Percentiles rank a stretch among this genome's conserved stretches.
phyloP scores from a whole-genome alignment of 495 filamentous ascomycete genomes.

The Penicillium steckii region DNA sequence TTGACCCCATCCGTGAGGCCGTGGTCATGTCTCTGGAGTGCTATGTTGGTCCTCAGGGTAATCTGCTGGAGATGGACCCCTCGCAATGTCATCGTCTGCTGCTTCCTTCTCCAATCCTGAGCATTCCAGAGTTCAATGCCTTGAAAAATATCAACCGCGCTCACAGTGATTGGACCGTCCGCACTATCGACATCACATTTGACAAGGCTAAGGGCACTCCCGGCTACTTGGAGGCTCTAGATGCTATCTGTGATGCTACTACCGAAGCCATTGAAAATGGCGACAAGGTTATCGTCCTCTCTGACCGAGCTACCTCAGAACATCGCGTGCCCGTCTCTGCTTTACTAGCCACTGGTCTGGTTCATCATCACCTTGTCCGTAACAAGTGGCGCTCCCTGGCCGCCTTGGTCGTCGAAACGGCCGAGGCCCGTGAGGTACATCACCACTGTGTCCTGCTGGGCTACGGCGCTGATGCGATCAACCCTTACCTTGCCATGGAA shows the following conservation, averaged over 20 bases:
- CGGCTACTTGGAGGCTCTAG: slow-evolving; percentile 87
- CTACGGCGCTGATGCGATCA: slow-evolving; percentile 95
- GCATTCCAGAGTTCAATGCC: slow-evolving; percentile 88
- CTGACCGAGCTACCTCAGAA: slow-evolving; percentile 82
- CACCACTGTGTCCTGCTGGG: slow-evolving; percentile 98
- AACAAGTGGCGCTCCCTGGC: slow-evolving; percentile 95
- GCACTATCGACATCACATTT: slow-evolving; percentile 95
- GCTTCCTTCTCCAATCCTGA: slow-evolving; percentile 87
- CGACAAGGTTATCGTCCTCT: slow-evolving; percentile 86
- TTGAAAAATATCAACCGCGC: slow-evolving; percentile 74
- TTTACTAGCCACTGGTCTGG: slow-evolving; percentile 87
- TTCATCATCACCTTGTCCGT: slow-evolving; percentile 94
- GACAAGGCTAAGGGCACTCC: slow-evolving; percentile 80
- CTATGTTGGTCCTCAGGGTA: slow-evolving; percentile 96
- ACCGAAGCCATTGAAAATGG: slow-evolving; percentile 82
- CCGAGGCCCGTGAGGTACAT: slow-evolving; percentile 96
- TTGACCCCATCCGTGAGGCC: slow-evolving; percentile 97
- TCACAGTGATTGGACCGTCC: slow-evolving; percentile 84
- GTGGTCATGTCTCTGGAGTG: slow-evolving; percentile 99
- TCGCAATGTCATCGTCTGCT: slow-evolving; percentile 86
- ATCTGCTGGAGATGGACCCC: slow-evolving; percentile 91
- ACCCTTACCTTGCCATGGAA: slow-evolving; percentile 96
- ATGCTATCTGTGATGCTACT: slow-evolving; percentile 83
- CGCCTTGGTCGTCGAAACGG: slow-evolving; percentile 89
- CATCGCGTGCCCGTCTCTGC: slow-evolving; percentile 87